Percentiles rank a stretch among this genome's conserved stretches.
These are phyloP conservation scores for Hemileccinum rubropunctum DNA, from an alignment of 768 basidiomycete species.

Conservation along the genomic window DNA sequence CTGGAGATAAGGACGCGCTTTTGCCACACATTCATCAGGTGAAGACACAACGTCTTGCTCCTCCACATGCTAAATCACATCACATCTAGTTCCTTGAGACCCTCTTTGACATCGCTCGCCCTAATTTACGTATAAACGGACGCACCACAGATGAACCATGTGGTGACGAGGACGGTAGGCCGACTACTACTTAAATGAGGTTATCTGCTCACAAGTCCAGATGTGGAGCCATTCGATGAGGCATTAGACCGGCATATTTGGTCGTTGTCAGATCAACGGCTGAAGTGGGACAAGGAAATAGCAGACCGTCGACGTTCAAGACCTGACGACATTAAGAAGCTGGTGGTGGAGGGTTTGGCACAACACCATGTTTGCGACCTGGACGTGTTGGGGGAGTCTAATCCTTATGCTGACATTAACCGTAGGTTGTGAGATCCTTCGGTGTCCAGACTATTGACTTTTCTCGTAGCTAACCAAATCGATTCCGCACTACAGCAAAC, in stretches of 20 bases:
- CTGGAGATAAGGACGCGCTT: conserved; percentile 45
- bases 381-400: conserved; percentile 18
- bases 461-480: conserved; percentile 18
- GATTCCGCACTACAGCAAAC: conserved; percentile 24
- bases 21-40: conserved; percentile 54
- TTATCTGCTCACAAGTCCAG: conserved; percentile 31
- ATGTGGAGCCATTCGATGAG: conserved; percentile 83
- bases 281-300: conserved; percentile 73
- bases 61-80: not conserved
- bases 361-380: conserved; percentile 32
- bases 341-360: conserved; percentile 39
- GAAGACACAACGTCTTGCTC: conserved; percentile 7
- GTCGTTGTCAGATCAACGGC: conserved; percentile 70
- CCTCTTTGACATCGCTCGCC: conserved; percentile 58
- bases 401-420: not conserved
- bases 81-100: conserved; percentile 54
- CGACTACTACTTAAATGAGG: not conserved
- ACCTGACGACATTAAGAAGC: conserved; percentile 51
- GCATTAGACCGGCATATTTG: conserved; percentile 79
- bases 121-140: conserved; percentile 80
- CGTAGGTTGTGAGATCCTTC: conserved; percentile 8
- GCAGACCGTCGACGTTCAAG: conserved; percentile 62
- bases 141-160: conserved; percentile 68
- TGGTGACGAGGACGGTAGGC: conserved; percentile 51
- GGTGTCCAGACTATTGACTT: conserved; percentile 1